phyloP scores from a whole-genome alignment of 2,329 filamentous ascomycete genomes.

The Podosphaera fusca region DNA sequence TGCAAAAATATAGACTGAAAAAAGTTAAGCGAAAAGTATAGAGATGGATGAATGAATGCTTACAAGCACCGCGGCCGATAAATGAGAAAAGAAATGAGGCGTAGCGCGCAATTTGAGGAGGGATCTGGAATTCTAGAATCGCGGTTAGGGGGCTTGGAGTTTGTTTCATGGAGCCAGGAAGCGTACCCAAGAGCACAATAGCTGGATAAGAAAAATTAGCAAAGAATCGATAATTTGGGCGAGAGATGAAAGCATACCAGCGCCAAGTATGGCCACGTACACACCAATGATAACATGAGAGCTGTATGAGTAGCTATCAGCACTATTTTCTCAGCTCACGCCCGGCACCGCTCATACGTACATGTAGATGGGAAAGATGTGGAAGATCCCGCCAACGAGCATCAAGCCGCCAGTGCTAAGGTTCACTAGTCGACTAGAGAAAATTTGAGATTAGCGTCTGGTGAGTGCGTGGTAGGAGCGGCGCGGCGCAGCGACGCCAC shows the following conservation, averaged over 20 bases:
- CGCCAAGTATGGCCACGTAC: slow-evolving; percentile 81
- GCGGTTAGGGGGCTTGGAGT: slow-evolving; percentile 1
- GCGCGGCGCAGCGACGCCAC: slow-evolving; percentile 6
- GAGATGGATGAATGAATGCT: slow-evolving; percentile 19
- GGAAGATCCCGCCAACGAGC: slow-evolving; percentile 58
- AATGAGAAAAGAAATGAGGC: slow-evolving; percentile 97
- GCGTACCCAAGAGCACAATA: slow-evolving; percentile 38
- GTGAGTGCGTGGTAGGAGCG: slow-evolving; percentile 1
- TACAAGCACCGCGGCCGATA: slow-evolving; percentile 83
- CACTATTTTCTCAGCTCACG: neutral
- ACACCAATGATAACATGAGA: slow-evolving; percentile 55
- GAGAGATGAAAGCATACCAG: slow-evolving; percentile 29
- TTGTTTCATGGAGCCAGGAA: neutral
- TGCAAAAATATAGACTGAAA: slow-evolving; percentile 80
- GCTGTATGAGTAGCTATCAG: slow-evolving; percentile 19
- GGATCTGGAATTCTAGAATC: slow-evolving; percentile 65
- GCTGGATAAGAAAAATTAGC: slow-evolving; percentile 21
- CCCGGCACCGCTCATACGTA: slow-evolving; percentile 21
- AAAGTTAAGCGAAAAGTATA: slow-evolving; percentile 6
- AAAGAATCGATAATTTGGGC: neutral
- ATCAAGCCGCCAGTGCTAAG: slow-evolving; percentile 69
- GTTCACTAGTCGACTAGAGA: slow-evolving; percentile 72
- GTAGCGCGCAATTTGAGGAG: slow-evolving; percentile 77
- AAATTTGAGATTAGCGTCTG: slow-evolving; percentile 11
- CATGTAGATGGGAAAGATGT: slow-evolving; percentile 40